Evolutionary conservation across 306 rosid species (phyloP).

Genomic region (Cucumis sativus): Cucumber_9930_V3 NC_026657.2:15907501-15908000

Average conservation of each 20-base stretch:
- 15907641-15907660: neutral
- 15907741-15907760: neutral
- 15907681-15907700: neutral
- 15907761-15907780: neutral
- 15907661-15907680: neutral
- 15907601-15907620: neutral
- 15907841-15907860: constrained; percentile 92
- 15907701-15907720: neutral
- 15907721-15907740: neutral
- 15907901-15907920: constrained; percentile 95
- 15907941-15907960: constrained; percentile 12
- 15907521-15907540: neutral
- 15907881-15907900: constrained; percentile 94
- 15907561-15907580: neutral
- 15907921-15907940: constrained; percentile 94
- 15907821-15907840: constrained; percentile 26
- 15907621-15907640: neutral
- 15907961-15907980: neutral
- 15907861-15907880: constrained; percentile 92
- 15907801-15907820: constrained; percentile 28
- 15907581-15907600: neutral
- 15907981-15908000: neutral
- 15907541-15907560: neutral
- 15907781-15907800: neutral
- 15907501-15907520: neutral